These are phyloP conservation scores for Aquanectria penicillioides DNA, from an alignment of 2,329 filamentous ascomycete species.

Conservation along the genomic window DNA sequence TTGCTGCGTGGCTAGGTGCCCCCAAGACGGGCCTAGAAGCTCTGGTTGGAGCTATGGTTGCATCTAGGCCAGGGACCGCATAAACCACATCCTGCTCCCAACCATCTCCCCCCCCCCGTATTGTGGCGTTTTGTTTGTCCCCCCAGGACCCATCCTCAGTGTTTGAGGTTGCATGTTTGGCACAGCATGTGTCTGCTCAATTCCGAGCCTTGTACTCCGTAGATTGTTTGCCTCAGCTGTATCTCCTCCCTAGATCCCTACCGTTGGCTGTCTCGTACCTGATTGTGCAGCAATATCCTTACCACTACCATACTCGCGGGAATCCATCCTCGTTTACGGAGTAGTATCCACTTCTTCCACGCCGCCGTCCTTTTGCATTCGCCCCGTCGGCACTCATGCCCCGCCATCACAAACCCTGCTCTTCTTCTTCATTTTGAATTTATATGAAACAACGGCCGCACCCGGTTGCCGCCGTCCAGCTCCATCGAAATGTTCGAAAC, in stretches of 20 bases:
- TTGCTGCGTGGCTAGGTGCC: background rate
- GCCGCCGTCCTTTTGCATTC: conserved; percentile 20
- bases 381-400: background rate
- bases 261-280: conserved; percentile 5
- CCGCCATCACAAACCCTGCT: conserved; percentile 28
- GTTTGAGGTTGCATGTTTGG: conserved; percentile 36
- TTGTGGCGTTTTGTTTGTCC: conserved; percentile 28
- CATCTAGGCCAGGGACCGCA: background rate
- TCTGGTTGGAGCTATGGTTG: background rate
- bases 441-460: conserved; percentile 38
- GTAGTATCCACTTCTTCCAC: conserved; percentile 26
- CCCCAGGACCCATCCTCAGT: conserved; percentile 24
- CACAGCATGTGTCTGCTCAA: conserved; percentile 26
- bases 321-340: conserved; percentile 2
- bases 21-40: background rate
- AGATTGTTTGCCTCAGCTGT: conserved; percentile 7
- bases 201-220: conserved; percentile 15
- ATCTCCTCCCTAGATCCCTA: conserved; percentile 7
- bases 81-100: conserved; percentile 9
- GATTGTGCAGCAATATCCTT: conserved; percentile 1
- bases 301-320: background rate
- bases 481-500: conserved; percentile 36
- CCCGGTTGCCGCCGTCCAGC: conserved; percentile 31
- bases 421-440: conserved; percentile 26
- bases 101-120: conserved; percentile 14